Evolutionary conservation across 208 protist species (phyloP).

Genomic region (Dictyostelium gargantuum): DNA sequence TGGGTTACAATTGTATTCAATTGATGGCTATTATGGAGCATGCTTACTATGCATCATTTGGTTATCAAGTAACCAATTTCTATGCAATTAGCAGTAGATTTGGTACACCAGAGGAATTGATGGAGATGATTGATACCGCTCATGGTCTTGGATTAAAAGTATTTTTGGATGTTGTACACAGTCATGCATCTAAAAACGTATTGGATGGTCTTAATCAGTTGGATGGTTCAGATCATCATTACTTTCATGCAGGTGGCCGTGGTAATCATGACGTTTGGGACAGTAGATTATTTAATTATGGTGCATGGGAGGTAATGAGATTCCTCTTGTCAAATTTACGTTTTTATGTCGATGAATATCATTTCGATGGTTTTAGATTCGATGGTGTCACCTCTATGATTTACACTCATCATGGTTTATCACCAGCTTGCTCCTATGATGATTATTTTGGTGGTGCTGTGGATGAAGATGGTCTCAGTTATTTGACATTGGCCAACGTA

Average conservation of each 20-base stretch:
- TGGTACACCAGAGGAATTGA: conserved; percentile 88
- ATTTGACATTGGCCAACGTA: conserved; percentile 85
- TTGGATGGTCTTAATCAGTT: conserved; percentile 89
- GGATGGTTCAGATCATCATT: conserved; percentile 87
- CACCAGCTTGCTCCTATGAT: conserved; percentile 74
- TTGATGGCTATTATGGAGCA: conserved; percentile 94
- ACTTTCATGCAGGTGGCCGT: conserved; percentile 76
- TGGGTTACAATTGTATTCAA: conserved; percentile 91
- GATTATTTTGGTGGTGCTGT: conserved; percentile 88
- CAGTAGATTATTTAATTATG: conserved; percentile 91
- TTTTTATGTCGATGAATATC: conserved; percentile 85
- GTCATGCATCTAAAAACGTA: conserved; percentile 89
- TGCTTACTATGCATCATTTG: conserved; percentile 93
- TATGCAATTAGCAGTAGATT: conserved; percentile 84
- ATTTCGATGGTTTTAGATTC: conserved; percentile 94
- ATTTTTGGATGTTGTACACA: conserved; percentile 91
- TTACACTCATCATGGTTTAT: conserved; percentile 89
- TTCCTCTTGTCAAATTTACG: conserved; percentile 89
- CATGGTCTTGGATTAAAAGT: conserved; percentile 86
- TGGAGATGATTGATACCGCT: conserved; percentile 88
- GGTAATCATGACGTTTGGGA: conserved; percentile 78
- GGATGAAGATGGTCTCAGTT: conserved; percentile 87
- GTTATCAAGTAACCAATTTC: conserved; percentile 93
- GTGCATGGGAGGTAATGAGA: conserved; percentile 86
- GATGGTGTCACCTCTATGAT: conserved; percentile 94